Evolutionary conservation across 2,329 filamentous ascomycete genomes (phyloP), one percentile per base, ranked within the genome.

Genomic region (Botrytis fabae): DNA sequence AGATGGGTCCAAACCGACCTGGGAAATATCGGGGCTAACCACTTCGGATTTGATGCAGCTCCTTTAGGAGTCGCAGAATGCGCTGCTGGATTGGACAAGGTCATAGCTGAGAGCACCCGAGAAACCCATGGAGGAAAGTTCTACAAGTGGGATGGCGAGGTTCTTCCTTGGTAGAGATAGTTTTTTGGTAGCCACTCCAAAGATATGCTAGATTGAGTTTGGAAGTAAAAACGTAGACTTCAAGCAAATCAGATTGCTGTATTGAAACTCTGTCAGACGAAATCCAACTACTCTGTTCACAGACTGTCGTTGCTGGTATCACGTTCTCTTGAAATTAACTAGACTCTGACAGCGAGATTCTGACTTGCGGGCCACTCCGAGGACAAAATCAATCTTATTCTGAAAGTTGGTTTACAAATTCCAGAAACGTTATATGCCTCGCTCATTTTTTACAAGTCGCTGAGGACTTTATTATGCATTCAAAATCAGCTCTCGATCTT

Each of bases 1-100:
- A 62, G 82, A 59, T 82, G 79, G 64, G 76, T 79, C 0, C 79
- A 83, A 62, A 78, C 76, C 1, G 76, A 78, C 32, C 75, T 78
- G 75, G 77, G 77, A 2, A 76, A 71, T 32, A 32, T 51, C 25
- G 76, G 71, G 48, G 77, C 77, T 1, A 44, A 69, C 4, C n/a
- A 48, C 4, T 70, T 76, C 7, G 75, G 75, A 1, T 74, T 77
- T 73, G 46, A 62, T 2, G 60, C 73, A 18, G 75, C 77, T 16
- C 75, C 76, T 51, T 25, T 62, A 18, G 60, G 38, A 62, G 60
- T 62, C 12, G 22, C 25, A n/a, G 60, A 62, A 18, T 62, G 60
- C 28, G 60, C 35, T 38, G 8, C 22, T 42, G 60, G 60, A n/a
- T n/a, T 62, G 25, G 38, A 40, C 7, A n/a, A 42, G 35, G 35